Conservation (phyloP, 1,284 basidiomycete genomes). For the Sanghuangporus weigelae region DNA sequence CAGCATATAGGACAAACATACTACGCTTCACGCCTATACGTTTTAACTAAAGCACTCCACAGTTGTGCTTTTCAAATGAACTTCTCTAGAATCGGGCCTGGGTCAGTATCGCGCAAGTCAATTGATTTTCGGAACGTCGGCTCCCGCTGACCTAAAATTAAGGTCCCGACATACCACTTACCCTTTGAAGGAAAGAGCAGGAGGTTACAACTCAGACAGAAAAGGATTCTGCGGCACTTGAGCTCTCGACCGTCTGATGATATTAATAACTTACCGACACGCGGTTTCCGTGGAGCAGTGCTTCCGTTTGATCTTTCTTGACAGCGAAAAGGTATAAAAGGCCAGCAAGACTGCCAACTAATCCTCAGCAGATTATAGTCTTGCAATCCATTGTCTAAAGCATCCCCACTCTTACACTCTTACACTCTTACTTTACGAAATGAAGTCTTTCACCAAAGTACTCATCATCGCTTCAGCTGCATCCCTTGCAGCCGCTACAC, state of each 20-base stretch:
- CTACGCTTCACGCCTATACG: no score
- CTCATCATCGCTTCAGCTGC: background rate
- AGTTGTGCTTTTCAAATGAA: no score
- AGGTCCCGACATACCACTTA: no score
- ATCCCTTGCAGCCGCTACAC: conserved; percentile 4
- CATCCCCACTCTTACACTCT: background rate
- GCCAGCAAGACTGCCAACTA: background rate
- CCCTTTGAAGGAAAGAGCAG: no score
- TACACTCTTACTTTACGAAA: background rate
- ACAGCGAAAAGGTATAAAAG: background rate
- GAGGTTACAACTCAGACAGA: no score
- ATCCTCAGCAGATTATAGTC: background rate
- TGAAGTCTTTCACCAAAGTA: background rate
- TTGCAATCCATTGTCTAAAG: background rate
- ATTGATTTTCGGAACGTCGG: background rate
- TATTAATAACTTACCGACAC: background rate
- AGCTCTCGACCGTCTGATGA: background rate
- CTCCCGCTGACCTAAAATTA: background rate
- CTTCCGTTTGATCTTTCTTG: background rate
- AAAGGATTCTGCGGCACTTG: no score
- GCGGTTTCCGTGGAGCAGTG: background rate
- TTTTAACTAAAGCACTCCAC: no score
- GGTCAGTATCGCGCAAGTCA: background rate
- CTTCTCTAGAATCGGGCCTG: no score
- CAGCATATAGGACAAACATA: no score